Evolutionary conservation across 2,329 filamentous ascomycete species (phyloP), one percentile per base, ranked within the genome.

Genomic region (Rasamsonia emersonii): DNA sequence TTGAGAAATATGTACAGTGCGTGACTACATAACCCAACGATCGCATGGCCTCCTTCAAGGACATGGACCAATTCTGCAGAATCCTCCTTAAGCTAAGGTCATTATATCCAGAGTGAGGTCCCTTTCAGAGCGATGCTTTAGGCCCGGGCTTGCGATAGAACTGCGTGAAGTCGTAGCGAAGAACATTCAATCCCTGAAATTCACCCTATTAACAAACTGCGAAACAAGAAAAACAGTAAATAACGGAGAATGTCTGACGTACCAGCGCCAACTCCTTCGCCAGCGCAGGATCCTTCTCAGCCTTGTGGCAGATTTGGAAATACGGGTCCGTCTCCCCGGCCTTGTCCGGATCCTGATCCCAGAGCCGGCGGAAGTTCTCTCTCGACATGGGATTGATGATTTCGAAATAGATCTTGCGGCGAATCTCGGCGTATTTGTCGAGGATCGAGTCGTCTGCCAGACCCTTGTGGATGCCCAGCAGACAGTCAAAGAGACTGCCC

Each of bases 401-500:
- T 3, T 55, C 49, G 3, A 47, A 38, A 43, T 52, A 68, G 28
- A 59, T 65, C 26, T 55, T 44, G 10, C 54, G 47, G 2, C 64
- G 53, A 2, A 62, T 45, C 18, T 61, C 54, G 18, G 51, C 52
- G 38, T 67, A 67, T 25, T 52, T 58, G 42, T 66, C 59, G 5
- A 68, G 49, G 24, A 68, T 67, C 4, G 33, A 41, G 4, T 61
- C 55, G 37, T 61, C 56, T 2, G 58, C 56, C 4, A 52, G 36
- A 2, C 53, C 58, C 4, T 54, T 48, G 35, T 64, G 50, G 11
- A 65, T 62, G 1, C 62, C 63, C 6, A 53, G 48, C 7, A 79
- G 61, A 44, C 74, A 77, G 42, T 80, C 74, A 36, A 67, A 74
- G 4, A 80, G 61, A 0, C 73, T 72, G 8, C 72, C 75, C 3